phyloP scores from a whole-genome alignment of 805 yeast species.

The Monosporozyma unispora region DNA sequence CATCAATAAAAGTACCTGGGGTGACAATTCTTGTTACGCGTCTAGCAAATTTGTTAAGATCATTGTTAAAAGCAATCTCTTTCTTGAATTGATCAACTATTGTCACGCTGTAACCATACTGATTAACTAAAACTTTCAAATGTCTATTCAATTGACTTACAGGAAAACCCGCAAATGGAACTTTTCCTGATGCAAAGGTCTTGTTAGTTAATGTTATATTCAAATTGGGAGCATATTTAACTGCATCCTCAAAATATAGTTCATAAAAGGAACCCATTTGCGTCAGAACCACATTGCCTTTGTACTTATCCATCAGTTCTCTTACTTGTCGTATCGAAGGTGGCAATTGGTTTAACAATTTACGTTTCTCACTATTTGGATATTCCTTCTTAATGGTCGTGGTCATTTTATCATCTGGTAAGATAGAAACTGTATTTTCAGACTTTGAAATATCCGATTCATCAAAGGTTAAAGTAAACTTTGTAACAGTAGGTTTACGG shows the following conservation, averaged over 20 bases:
- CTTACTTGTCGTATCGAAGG: conserved; percentile 32
- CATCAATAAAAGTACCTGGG: conserved; percentile 89
- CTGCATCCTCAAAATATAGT: conserved; percentile 83
- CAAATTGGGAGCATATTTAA: conserved; percentile 55
- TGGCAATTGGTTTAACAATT: conserved; percentile 15
- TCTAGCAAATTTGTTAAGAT: conserved; percentile 42
- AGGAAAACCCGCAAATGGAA: conserved; percentile 93
- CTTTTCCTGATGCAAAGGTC: conserved; percentile 34
- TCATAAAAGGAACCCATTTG: conserved; percentile 87
- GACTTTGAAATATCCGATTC: neutral
- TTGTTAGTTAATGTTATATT: conserved; percentile 63
- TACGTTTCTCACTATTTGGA: neutral
- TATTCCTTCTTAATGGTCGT: neutral
- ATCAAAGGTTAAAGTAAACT: neutral
- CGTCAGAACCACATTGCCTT: conserved; percentile 52
- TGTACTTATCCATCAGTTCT: conserved; percentile 37
- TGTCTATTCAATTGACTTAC: conserved; percentile 59
- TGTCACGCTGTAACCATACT: conserved; percentile 63
- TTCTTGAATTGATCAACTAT: conserved; percentile 59
- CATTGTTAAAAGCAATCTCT: conserved; percentile 24
- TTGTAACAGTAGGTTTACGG: neutral
- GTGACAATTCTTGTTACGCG: conserved; percentile 74
- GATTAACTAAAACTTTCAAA: conserved; percentile 63
- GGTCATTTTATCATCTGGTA: neutral
- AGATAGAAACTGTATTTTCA: neutral